phyloP scores from a whole-genome alignment of 768 basidiomycete species.

The Kwoniella bestiolae region DNA sequence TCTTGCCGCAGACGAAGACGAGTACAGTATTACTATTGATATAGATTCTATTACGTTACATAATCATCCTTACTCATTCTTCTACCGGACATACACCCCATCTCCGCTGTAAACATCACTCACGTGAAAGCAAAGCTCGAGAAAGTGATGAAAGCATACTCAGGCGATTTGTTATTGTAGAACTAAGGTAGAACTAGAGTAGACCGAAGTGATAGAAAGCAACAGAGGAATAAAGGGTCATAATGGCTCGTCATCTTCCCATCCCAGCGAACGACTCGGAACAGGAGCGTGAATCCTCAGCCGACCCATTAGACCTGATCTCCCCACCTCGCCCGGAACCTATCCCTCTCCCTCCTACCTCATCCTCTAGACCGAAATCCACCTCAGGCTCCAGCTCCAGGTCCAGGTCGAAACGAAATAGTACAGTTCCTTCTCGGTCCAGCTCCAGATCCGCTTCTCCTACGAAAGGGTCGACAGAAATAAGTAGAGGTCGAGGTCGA shows the following conservation, averaged over 20 bases:
- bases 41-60: not conserved
- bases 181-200: too few relatives aligned
- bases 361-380: not conserved
- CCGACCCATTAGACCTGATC: slow-evolving; percentile 23
- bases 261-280: not conserved
- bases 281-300: slow-evolving; percentile 11
- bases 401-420: not conserved
- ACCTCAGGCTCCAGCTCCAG: not conserved
- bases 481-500: not conserved
- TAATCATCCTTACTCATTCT: not conserved
- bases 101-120: not conserved
- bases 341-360: not conserved
- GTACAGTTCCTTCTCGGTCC: not conserved
- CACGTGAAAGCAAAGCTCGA: too few relatives aligned
- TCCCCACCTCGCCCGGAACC: not conserved
- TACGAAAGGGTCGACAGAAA: not conserved
- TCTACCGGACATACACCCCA: not conserved
- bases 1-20: too few relatives aligned
- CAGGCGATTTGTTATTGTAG: too few relatives aligned
- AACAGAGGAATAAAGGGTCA: not conserved
- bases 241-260: not conserved
- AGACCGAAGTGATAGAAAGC: too few relatives aligned
- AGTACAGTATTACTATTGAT: too few relatives aligned
- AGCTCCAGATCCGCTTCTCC: not conserved
- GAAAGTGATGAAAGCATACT: too few relatives aligned